Conservation (phyloP, 2,329 filamentous ascomycete genomes). For the Hirsutella thompsonii region DNA sequence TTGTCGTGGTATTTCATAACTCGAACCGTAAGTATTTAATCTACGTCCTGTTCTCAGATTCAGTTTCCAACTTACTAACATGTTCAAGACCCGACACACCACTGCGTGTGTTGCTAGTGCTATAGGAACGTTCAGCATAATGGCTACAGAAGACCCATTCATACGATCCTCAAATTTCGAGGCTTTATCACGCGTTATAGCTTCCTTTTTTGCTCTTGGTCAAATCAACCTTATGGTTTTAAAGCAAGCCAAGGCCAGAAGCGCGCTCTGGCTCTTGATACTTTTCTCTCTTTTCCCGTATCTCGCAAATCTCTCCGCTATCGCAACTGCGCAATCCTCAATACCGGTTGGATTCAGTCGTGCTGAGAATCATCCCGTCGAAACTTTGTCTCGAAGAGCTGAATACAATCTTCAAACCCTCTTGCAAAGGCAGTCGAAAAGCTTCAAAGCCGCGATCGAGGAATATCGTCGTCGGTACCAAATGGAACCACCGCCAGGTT, state of each 20-base stretch:
- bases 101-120: background rate
- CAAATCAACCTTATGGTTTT: conserved; percentile 20
- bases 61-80: too few relatives aligned
- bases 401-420: background rate
- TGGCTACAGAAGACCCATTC: background rate
- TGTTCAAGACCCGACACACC: too few relatives aligned
- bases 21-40: too few relatives aligned
- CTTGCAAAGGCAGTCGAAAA: too few relatives aligned
- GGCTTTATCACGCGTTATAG: conserved; percentile 6
- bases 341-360: too few relatives aligned
- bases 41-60: too few relatives aligned
- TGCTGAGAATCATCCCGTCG: too few relatives aligned
- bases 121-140: background rate
- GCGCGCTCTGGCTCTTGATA: conserved; percentile 16
- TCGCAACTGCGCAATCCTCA: conserved; percentile 14
- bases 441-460: conserved; percentile 19
- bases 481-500: conserved; percentile 60
- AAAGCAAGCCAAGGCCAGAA: conserved; percentile 12
- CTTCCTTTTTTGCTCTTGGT: conserved; percentile 16
- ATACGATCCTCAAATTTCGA: background rate
- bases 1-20: too few relatives aligned
- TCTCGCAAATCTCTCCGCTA: conserved; percentile 13
- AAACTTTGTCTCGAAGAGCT: too few relatives aligned
- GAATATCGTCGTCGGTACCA: conserved; percentile 34
- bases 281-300: conserved; percentile 18